Evolutionary conservation across 345 rosid genomes (phyloP).

Genomic region (Bruguiera parviflora): DNA sequence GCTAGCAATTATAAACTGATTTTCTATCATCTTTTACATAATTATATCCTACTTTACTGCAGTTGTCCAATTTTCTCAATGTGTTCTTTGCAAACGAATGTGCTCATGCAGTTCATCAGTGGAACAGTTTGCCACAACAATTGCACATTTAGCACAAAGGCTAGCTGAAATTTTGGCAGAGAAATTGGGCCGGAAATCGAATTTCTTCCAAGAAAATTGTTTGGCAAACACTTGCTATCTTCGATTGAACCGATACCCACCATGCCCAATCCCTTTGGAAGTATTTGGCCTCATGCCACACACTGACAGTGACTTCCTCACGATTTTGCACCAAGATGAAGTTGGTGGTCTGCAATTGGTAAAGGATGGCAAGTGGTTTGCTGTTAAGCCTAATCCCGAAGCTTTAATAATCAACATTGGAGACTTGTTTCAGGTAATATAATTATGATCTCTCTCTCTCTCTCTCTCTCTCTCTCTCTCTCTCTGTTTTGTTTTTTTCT

Average conservation of each 20-base stretch:
- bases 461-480: neutral
- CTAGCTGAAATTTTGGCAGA: conserved; percentile 69
- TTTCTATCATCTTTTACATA: no score
- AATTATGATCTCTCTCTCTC: neutral
- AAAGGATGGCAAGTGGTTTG: conserved; percentile 75
- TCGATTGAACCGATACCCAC: conserved; percentile 83
- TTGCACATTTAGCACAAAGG: conserved; percentile 55
- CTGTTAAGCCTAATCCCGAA: conserved; percentile 77
- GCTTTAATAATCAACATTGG: conserved; percentile 85
- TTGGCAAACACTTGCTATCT: conserved; percentile 70
- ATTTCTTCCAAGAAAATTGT: conserved; percentile 62
- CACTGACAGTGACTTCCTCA: conserved; percentile 95
- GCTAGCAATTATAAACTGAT: no score
- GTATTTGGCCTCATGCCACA: conserved; percentile 84
- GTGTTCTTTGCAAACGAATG: neutral
- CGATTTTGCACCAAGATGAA: conserved; percentile 75
- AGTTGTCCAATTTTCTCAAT: neutral
- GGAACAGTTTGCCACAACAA: conserved; percentile 57
- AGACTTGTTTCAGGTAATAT: conserved; percentile 80
- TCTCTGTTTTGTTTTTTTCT: neutral
- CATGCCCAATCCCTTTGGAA: conserved; percentile 52
- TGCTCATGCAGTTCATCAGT: conserved; percentile 47
- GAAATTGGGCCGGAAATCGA: conserved; percentile 47
- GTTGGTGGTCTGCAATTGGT: conserved; percentile 91
- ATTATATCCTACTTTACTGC: neutral